Evolutionary conservation across 1,284 basidiomycete genomes (phyloP).

Genomic region (Xerocomus subilludens): DNA sequence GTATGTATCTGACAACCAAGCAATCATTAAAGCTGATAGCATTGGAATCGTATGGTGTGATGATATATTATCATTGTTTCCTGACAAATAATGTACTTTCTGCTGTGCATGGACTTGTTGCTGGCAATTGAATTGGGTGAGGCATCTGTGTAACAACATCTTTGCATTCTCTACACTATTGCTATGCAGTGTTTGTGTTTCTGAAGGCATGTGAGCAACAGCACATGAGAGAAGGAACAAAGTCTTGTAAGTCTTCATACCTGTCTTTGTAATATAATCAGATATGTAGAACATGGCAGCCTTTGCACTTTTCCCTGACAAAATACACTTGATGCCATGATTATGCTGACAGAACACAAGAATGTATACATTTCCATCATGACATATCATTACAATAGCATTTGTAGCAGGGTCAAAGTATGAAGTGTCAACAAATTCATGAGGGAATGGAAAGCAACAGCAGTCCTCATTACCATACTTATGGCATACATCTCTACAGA

Average conservation of each 20-base stretch:
- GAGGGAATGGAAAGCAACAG: constrained; percentile 30
- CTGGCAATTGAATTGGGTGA: constrained; percentile 26
- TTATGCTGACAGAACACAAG: constrained; percentile 37
- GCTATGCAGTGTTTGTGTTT: too few relatives aligned
- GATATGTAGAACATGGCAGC: constrained; percentile 39
- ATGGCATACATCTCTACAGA: constrained; percentile 28
- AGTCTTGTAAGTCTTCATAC: constrained; percentile 27
- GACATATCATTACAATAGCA: constrained; percentile 16
- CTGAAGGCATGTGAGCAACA: constrained; percentile 13
- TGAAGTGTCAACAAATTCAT: constrained; percentile 26
- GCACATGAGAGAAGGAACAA: constrained; percentile 24
- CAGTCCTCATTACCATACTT: not conserved
- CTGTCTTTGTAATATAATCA: constrained; percentile 35
- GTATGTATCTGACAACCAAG: too few relatives aligned
- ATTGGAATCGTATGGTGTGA: constrained; percentile 25
- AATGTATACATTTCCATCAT: constrained; percentile 27
- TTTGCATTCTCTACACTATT: constrained; percentile 23
- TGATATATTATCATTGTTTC: constrained; percentile 21
- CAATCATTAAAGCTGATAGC: constrained; percentile 1
- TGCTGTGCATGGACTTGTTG: constrained; percentile 37
- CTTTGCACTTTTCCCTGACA: constrained; percentile 30
- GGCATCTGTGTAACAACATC: constrained; percentile 29
- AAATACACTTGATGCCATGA: constrained; percentile 36
- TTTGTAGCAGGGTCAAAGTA: constrained; percentile 29
- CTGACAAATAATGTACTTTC: constrained; percentile 24